phyloP scores from a whole-genome alignment of 2,329 filamentous ascomycete genomes.

The Macrophomina phaseolina region DNA sequence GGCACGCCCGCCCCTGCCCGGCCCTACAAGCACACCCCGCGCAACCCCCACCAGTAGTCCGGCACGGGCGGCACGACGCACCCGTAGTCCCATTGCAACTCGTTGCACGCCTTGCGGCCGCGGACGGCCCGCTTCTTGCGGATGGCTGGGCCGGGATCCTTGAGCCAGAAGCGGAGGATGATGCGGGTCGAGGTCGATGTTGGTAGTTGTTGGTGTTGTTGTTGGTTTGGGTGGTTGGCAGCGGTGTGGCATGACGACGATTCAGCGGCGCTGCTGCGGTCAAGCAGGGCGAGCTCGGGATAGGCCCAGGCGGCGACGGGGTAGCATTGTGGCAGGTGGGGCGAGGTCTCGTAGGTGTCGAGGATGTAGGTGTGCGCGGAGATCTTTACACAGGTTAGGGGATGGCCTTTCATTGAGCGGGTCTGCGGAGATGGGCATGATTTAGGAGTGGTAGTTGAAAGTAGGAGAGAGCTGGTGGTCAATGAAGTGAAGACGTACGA shows the following conservation, averaged over 20 bases:
- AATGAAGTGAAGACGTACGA: neutral
- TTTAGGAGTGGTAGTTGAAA: neutral
- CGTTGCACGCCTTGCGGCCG: neutral
- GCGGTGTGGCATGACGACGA: neutral
- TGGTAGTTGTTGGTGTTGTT: too few relatives aligned
- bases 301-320: conserved; percentile 10
- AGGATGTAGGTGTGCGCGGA: neutral
- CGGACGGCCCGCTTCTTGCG: too few relatives aligned
- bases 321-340: neutral
- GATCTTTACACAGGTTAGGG: neutral
- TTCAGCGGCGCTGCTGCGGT: neutral
- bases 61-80: neutral
- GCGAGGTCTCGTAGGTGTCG: neutral
- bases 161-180: neutral
- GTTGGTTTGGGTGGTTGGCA: too few relatives aligned
- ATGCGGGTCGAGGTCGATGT: neutral
- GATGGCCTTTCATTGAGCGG: neutral
- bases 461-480: neutral
- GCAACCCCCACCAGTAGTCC: neutral
- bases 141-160: neutral
- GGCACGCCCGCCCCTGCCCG: neutral
- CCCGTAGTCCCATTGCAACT: neutral
- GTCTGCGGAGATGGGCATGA: neutral
- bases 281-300: neutral
- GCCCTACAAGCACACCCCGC: neutral